Conservation (phyloP, 768 basidiomycete genomes). For the Boletus pseudopeckii region DNA sequence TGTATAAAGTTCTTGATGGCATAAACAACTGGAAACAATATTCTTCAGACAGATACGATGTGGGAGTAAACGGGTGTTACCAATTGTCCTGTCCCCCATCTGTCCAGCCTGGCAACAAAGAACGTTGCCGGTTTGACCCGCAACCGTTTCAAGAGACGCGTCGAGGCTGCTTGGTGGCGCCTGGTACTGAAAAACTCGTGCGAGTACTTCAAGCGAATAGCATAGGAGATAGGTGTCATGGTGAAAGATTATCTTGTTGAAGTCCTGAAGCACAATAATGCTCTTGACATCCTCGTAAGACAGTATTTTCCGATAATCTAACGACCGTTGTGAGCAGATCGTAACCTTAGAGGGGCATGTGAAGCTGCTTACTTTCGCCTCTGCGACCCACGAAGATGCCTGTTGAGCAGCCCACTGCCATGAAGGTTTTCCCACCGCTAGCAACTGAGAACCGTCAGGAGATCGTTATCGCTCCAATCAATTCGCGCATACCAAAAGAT, state of each 20-base stretch:
- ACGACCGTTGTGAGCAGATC: not conserved
- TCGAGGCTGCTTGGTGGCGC: slow-evolving; percentile 45
- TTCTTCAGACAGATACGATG: slow-evolving; percentile 4
- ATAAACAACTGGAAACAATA: slow-evolving; percentile 54
- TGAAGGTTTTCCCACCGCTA: slow-evolving; percentile 48
- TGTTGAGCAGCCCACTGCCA: slow-evolving; percentile 63
- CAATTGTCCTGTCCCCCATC: slow-evolving; percentile 50
- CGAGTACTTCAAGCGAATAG: slow-evolving; percentile 71
- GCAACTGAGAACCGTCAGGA: slow-evolving; percentile 33
- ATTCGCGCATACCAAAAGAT: slow-evolving; percentile 53
- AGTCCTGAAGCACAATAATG: slow-evolving; percentile 56
- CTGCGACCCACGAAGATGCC: slow-evolving; percentile 66
- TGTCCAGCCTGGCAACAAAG: slow-evolving; percentile 59
- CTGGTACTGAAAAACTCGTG: slow-evolving; percentile 52
- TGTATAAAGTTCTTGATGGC: slow-evolving; percentile 60
- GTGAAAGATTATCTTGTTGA: slow-evolving; percentile 68
- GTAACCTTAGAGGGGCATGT: not conserved
- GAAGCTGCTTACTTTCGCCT: slow-evolving; percentile 46
- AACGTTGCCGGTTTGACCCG: slow-evolving; percentile 51
- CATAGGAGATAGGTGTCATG: slow-evolving; percentile 54
- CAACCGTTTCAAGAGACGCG: slow-evolving; percentile 59
- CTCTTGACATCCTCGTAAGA: slow-evolving; percentile 45
- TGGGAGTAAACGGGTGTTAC: slow-evolving; percentile 37
- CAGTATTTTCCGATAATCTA: slow-evolving; percentile 63
- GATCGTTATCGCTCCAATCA: not conserved